Conservation (phyloP, 2,329 filamentous ascomycete genomes). For the Nakataea oryzae region DNA sequence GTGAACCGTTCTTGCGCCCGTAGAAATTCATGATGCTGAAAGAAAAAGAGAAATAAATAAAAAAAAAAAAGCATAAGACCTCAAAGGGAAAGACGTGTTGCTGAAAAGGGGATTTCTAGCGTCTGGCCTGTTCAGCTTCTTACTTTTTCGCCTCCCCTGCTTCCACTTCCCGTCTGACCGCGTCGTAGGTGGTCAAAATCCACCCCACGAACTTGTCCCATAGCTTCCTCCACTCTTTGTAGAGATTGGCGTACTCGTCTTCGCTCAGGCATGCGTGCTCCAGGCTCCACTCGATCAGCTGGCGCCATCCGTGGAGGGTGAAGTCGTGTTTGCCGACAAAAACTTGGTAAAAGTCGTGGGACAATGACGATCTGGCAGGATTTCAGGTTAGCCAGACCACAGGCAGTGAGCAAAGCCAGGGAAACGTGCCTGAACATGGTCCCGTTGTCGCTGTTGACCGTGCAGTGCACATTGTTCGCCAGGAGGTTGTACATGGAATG, state of each 20-base stretch:
- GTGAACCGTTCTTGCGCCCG: background rate
- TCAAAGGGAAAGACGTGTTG: background rate
- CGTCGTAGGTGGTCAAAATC: constrained; percentile 33
- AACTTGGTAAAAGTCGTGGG: constrained; percentile 69
- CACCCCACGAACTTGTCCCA: constrained; percentile 50
- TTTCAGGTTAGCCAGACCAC: background rate
- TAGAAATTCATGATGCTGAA: background rate
- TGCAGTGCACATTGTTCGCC: constrained; percentile 64
- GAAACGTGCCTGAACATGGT: constrained; percentile 51
- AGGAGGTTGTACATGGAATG: constrained; percentile 59
- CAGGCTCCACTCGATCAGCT: constrained; percentile 53
- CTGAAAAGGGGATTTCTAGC: background rate
- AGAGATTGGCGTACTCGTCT: constrained; percentile 32
- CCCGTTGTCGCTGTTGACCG: constrained; percentile 65
- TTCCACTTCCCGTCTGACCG: background rate
- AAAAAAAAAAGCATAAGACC: background rate
- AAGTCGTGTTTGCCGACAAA: constrained; percentile 60
- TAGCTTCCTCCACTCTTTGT: constrained; percentile 34
- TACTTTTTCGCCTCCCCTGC: too few relatives aligned
- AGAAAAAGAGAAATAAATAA: background rate
- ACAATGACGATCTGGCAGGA: constrained; percentile 51
- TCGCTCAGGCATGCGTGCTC: constrained; percentile 44
- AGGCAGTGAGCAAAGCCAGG: background rate
- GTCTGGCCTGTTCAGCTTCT: background rate
- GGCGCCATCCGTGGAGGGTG: constrained; percentile 60